A percentile compares a stretch with the other conserved stretches of the same genome.
phyloP scores from a whole-genome alignment of 31 red algal species.

The Odonthalia washingtoniensis region DNA sequence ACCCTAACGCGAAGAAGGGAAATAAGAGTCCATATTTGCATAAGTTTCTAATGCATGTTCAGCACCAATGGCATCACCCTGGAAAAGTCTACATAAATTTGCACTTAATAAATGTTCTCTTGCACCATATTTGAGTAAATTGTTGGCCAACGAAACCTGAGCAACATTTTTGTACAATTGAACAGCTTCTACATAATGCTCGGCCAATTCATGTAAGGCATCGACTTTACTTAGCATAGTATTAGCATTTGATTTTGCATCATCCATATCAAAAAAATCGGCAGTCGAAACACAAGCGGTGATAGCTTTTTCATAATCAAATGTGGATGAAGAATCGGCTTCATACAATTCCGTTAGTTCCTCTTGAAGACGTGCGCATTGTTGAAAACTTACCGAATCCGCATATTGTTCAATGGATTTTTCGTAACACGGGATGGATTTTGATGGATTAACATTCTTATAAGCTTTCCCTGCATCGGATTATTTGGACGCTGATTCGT shows the following conservation, averaged over 20 bases:
- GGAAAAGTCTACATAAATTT: too few species aligned
- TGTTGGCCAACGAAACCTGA: conserved; percentile 62
- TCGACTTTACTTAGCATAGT: too few species aligned
- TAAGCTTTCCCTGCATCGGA: conserved; percentile 93
- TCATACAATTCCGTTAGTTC: conserved; percentile 94
- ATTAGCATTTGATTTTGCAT: conserved; percentile 88
- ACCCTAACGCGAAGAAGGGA: too few species aligned
- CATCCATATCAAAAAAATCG: conserved; percentile 95
- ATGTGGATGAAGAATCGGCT: background rate
- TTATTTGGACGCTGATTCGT: conserved; percentile 90
- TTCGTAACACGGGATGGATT: conserved; percentile 70
- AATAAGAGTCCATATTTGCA: too few species aligned
- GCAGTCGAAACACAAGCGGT: conserved; percentile 76
- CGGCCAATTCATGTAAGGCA: conserved; percentile 54
- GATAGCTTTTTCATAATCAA: conserved; percentile 44
- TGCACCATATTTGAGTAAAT: too few species aligned
- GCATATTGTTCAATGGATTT: conserved; percentile 78
- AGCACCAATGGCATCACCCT: too few species aligned
- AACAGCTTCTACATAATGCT: conserved; percentile 80
- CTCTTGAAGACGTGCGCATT: conserved; percentile 82
- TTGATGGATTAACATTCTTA: conserved; percentile 63
- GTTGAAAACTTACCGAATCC: conserved; percentile 78
- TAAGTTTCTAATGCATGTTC: too few species aligned
- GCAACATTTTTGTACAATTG: conserved; percentile 88
- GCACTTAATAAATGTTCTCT: too few species aligned